Conservation (phyloP, 2,329 filamentous ascomycete genomes). For the Pestalotiopsis sp. region DNA sequence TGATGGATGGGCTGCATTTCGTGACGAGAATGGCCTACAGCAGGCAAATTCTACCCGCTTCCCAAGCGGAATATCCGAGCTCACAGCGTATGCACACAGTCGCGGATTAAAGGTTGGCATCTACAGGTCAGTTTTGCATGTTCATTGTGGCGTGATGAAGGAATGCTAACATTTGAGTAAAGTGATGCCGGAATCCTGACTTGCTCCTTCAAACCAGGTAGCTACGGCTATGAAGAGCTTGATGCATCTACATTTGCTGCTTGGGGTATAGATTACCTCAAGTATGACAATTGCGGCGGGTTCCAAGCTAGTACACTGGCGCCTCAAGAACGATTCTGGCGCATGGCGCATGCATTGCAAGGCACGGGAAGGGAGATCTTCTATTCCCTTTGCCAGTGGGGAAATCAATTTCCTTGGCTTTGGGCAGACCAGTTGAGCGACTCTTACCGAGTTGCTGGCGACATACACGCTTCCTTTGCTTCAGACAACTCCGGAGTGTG, state of each 20-base stretch:
- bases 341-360: conserved; percentile 42
- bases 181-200: conserved; percentile 43
- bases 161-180: neutral
- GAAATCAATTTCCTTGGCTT: conserved; percentile 26
- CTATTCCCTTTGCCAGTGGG: conserved; percentile 37
- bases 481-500: conserved; percentile 27
- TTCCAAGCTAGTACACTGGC: conserved; percentile 30
- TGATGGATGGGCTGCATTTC: conserved; percentile 24
- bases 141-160: neutral
- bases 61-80: conserved; percentile 13
- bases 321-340: conserved; percentile 43
- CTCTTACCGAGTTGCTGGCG: conserved; percentile 40
- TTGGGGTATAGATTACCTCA: conserved; percentile 56
- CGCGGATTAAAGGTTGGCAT: conserved; percentile 55
- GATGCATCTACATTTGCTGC: conserved; percentile 55
- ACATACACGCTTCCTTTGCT: conserved; percentile 33
- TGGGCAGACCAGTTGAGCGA: conserved; percentile 37
- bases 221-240: conserved; percentile 44
- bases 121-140: conserved; percentile 37
- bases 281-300: conserved; percentile 59
- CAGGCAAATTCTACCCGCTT: conserved; percentile 21
- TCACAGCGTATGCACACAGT: conserved; percentile 49
- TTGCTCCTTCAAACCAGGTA: conserved; percentile 37
- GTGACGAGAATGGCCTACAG: conserved; percentile 22
- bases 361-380: conserved; percentile 37